phyloP scores from a whole-genome alignment of 108 stramenopile species.

The Fistulifera solaris region DNA sequence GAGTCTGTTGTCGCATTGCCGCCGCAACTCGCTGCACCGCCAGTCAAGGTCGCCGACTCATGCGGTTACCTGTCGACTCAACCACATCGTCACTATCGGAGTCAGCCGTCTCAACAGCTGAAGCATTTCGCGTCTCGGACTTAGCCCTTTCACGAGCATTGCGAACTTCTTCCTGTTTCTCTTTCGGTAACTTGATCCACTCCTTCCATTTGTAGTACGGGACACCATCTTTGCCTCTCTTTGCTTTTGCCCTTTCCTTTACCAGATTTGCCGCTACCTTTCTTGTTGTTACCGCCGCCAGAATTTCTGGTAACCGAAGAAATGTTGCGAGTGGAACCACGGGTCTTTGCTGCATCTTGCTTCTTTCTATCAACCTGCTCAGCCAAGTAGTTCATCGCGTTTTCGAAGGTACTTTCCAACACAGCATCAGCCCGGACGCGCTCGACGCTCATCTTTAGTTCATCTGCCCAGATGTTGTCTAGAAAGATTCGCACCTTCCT shows the following conservation, averaged over 20 bases:
- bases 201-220: no score
- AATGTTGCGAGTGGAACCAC: not conserved
- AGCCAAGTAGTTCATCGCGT: not conserved
- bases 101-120: no score
- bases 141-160: no score
- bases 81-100: not conserved
- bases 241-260: no score
- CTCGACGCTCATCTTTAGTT: not conserved
- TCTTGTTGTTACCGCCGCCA: not conserved
- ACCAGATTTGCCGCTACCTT: no score
- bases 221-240: no score
- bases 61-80: not conserved
- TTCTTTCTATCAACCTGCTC: not conserved
- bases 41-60: not conserved
- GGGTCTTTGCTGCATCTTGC: not conserved
- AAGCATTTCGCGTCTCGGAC: no score
- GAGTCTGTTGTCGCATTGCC: not conserved
- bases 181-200: no score
- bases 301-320: not conserved
- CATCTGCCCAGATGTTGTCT: slow-evolving; percentile 1
- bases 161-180: no score
- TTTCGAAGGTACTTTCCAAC: not conserved
- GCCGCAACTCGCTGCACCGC: not conserved
- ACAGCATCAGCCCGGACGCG: not conserved
- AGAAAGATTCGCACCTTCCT: slow-evolving; percentile 14